These are phyloP conservation scores for Dittrichia graveolens DNA, from an alignment of 129 eudicot genomes.

Conservation along the genomic window DNA sequence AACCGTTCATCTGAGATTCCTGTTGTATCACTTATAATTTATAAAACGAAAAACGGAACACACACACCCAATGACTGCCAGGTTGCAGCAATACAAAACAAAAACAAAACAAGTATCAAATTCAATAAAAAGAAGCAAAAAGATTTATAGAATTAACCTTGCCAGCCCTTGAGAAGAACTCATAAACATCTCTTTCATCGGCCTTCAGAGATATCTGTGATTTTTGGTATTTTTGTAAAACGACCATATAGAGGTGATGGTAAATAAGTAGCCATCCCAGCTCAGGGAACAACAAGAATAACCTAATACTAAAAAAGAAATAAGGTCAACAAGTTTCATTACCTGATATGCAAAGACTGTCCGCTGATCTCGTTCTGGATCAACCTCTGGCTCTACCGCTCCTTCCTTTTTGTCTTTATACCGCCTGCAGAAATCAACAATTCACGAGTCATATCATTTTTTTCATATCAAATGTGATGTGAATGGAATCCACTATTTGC, in stretches of 20 bases:
- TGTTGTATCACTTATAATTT: background rate
- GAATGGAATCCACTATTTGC: background rate
- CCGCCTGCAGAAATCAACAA: constrained; percentile 51
- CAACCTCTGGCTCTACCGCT: constrained; percentile 65
- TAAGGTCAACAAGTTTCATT: constrained; percentile 1
- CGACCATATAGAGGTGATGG: constrained; percentile 20
- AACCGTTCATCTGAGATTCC: background rate
- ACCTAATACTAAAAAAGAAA: too few relatives aligned
- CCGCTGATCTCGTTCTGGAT: constrained; percentile 92
- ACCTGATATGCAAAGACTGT: constrained; percentile 98
- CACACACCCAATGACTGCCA: background rate
- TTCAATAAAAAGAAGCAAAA: constrained; percentile 6
- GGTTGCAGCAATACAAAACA: constrained; percentile 12
- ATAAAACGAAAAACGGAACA: background rate
- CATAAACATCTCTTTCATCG: constrained; percentile 81
- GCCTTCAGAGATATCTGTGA: constrained; percentile 80
- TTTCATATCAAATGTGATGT: constrained; percentile 8
- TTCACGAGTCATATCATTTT: constrained; percentile 19
- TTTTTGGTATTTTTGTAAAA: constrained; percentile 11
- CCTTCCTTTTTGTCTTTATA: constrained; percentile 81
- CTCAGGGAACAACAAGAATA: background rate
- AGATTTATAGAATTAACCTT: constrained; percentile 52
- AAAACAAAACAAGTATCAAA: constrained; percentile 23
- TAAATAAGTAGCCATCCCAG: background rate
- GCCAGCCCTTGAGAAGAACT: constrained; percentile 92